phyloP scores from a whole-genome alignment of 306 rosid genomes.

The Gastrolobium villosum region DNA sequence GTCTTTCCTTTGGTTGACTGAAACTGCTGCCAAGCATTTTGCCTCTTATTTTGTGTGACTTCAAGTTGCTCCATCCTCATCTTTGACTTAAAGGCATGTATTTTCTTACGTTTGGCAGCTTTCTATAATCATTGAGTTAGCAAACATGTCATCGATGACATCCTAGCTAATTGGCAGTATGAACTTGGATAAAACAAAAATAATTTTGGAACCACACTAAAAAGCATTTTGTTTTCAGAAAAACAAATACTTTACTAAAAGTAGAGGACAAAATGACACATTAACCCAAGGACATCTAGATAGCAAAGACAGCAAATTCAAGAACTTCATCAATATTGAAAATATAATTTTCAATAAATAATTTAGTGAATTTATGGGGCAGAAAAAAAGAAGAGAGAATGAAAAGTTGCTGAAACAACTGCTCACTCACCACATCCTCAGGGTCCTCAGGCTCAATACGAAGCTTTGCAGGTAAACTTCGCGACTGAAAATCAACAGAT shows the following conservation, averaged over 20 bases:
- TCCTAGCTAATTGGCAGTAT: slow-evolving; percentile 17
- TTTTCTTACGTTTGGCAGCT: slow-evolving; percentile 89
- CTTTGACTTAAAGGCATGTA: slow-evolving; percentile 97
- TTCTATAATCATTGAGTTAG: slow-evolving; percentile 64
- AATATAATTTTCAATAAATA: slow-evolving; percentile 17
- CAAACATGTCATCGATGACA: slow-evolving; percentile 45
- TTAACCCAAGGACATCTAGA: slow-evolving; percentile 12
- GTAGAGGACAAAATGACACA: not conserved
- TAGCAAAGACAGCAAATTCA: slow-evolving; percentile 15
- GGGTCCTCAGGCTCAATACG: slow-evolving; percentile 94
- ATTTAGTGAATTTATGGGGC: not conserved
- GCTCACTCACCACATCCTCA: slow-evolving; percentile 87
- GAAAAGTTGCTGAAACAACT: slow-evolving; percentile 39
- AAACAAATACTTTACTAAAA: not conserved
- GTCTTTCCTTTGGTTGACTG: slow-evolving; percentile 95
- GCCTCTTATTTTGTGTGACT: slow-evolving; percentile 96
- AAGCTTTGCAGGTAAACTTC: slow-evolving; percentile 89
- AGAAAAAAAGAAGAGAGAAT: not conserved
- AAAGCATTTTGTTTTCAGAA: not conserved
- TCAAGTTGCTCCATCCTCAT: slow-evolving; percentile 97
- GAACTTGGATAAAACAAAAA: slow-evolving; percentile 5
- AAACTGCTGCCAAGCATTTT: slow-evolving; percentile 99
- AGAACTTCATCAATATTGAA: slow-evolving; percentile 18
- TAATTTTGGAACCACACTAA: slow-evolving; percentile 19
- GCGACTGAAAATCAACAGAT: slow-evolving; percentile 81